Percentiles rank a stretch among this genome's conserved stretches.
phyloP scores from a whole-genome alignment of 1,139 yeast species.

The Wickerhamomyces sp. region DNA sequence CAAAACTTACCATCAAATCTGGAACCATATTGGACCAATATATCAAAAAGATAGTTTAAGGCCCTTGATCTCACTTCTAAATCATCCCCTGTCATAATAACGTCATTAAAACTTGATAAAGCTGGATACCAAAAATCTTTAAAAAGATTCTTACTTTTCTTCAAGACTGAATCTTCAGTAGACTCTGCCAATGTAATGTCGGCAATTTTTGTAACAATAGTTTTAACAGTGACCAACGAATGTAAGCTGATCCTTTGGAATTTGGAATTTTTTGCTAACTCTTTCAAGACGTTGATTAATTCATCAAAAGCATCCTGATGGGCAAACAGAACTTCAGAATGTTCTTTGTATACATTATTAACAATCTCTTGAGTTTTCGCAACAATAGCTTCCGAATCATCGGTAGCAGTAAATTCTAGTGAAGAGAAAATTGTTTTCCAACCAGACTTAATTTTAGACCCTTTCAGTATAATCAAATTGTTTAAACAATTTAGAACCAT shows the following conservation, averaged over 20 bases:
- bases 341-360: constrained; percentile 56
- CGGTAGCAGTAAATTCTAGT: constrained; percentile 38
- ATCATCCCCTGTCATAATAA: constrained; percentile 91
- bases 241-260: constrained; percentile 80
- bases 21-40: constrained; percentile 73
- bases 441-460: constrained; percentile 78
- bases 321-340: constrained; percentile 56
- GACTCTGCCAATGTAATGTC: constrained; percentile 42
- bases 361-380: constrained; percentile 60
- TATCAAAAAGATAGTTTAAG: constrained; percentile 73
- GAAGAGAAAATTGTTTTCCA: constrained; percentile 90
- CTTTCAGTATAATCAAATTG: constrained; percentile 78
- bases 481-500: constrained; percentile 88
- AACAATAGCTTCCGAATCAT: constrained; percentile 50
- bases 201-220: constrained; percentile 58
- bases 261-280: constrained; percentile 76
- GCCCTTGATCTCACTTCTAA: constrained; percentile 92
- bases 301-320: constrained; percentile 73
- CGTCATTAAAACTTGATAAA: constrained; percentile 78
- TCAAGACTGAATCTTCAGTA: constrained; percentile 37
- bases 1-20: constrained; percentile 74
- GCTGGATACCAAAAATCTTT: constrained; percentile 60
- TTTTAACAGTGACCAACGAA: constrained; percentile 71
- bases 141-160: constrained; percentile 33
- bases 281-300: constrained; percentile 72